Percentiles rank a stretch among this genome's conserved stretches.
phyloP scores from a whole-genome alignment of 2,329 filamentous ascomycete species.

The Hymenoscyphus scutula region DNA sequence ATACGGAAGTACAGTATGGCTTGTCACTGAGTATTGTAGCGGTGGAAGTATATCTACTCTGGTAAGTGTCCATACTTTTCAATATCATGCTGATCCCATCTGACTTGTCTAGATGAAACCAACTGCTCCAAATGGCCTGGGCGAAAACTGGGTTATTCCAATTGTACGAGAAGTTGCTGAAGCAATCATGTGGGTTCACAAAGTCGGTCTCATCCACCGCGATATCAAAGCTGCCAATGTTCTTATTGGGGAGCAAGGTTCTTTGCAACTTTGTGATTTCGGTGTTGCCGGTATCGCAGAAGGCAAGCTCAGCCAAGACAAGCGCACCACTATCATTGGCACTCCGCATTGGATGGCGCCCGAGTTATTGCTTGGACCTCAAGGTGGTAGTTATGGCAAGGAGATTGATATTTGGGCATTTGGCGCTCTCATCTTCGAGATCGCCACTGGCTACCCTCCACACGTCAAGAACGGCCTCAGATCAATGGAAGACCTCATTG shows the following conservation, averaged over 20 bases:
- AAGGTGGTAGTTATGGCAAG: conserved; percentile 57
- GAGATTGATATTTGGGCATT: conserved; percentile 84
- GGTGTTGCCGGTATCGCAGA: conserved; percentile 78
- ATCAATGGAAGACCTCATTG: conserved; percentile 50
- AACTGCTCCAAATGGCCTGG: conserved; percentile 62
- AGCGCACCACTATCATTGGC: conserved; percentile 77
- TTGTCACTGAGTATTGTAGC: conserved; percentile 82
- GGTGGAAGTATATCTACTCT: conserved; percentile 77
- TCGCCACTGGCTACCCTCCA: conserved; percentile 74
- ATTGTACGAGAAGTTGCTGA: conserved; percentile 65
- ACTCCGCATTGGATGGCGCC: conserved; percentile 87
- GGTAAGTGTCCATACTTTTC: conserved; percentile 43
- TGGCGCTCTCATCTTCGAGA: conserved; percentile 76
- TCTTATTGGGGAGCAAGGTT: conserved; percentile 71
- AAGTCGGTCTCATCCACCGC: conserved; percentile 66
- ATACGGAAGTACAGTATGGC: conserved; percentile 79
- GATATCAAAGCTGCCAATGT: conserved; percentile 76
- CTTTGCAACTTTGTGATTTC: conserved; percentile 81
- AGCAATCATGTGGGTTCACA: conserved; percentile 66
- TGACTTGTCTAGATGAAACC: conserved; percentile 52
- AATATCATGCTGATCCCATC: conserved; percentile 36
- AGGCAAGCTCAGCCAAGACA: conserved; percentile 60
- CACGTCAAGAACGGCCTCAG: conserved; percentile 56
- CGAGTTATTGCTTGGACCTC: conserved; percentile 63
- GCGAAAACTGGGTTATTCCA: conserved; percentile 68